phyloP scores from a whole-genome alignment of 352 stramenopile genomes.

The Thraustochytrium sp. region DNA sequence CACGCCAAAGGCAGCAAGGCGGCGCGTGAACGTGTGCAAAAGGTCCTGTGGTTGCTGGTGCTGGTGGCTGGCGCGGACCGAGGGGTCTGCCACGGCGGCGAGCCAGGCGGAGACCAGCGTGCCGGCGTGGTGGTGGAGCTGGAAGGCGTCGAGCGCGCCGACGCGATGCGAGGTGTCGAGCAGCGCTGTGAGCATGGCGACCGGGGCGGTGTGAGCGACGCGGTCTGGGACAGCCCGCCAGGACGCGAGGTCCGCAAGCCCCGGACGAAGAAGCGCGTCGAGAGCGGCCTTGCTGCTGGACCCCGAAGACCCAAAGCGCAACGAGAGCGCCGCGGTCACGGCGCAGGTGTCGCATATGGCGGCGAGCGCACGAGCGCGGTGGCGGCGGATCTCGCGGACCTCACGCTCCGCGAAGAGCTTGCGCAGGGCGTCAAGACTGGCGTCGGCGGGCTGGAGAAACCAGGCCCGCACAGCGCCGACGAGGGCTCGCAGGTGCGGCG shows the following conservation, averaged over 20 bases:
- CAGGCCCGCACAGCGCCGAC: not conserved
- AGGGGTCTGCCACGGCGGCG: not conserved
- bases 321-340: not conserved
- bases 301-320: not conserved
- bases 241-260: not conserved
- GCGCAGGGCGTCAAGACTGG: not conserved
- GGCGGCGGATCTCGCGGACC: not conserved
- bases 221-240: not conserved
- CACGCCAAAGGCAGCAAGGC: not conserved
- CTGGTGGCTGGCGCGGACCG: not conserved
- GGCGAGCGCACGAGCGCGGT: not conserved
- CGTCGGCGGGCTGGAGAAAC: not conserved
- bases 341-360: not conserved
- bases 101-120: not conserved
- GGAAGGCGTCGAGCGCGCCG: not conserved
- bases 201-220: not conserved
- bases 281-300: not conserved
- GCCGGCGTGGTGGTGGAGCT: not conserved
- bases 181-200: not conserved
- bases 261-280: not conserved
- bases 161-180: not conserved
- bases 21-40: not conserved
- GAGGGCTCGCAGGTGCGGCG: not conserved
- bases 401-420: not conserved
- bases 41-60: no score